A percentile compares a stretch with the other conserved stretches of the same genome.
Conservation (phyloP, 2,329 filamentous ascomycete species). For the Cercospora zeina region DNA sequence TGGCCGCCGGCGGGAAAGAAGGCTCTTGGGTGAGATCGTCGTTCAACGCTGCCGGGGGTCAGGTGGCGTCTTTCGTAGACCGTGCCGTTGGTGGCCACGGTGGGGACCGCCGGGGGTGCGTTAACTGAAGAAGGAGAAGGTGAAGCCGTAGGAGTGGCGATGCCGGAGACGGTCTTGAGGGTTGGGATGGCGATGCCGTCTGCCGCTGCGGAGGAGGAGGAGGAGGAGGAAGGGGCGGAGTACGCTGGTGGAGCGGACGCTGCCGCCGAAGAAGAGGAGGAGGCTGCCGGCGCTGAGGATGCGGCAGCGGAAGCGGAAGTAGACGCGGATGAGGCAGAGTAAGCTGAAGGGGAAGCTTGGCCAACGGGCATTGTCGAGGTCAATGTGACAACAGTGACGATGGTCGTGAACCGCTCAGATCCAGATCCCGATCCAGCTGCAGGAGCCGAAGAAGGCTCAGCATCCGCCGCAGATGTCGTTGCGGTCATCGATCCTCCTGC, state of each 20-base stretch:
- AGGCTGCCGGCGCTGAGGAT: slow-evolving; percentile 8
- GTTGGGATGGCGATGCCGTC: slow-evolving; percentile 1
- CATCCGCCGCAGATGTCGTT: background rate
- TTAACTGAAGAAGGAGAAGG: background rate
- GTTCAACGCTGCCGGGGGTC: background rate
- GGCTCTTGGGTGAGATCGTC: slow-evolving; percentile 5
- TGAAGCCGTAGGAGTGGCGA: background rate
- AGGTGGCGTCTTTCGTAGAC: slow-evolving; percentile 3
- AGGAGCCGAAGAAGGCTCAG: background rate
- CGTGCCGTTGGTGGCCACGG: slow-evolving; percentile 18
- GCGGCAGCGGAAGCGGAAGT: slow-evolving; percentile 2
- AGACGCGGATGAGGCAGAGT: slow-evolving; percentile 2
- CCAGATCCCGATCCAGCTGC: background rate
- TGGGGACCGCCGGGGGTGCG: slow-evolving; percentile 7
- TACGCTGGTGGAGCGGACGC: slow-evolving; percentile 16
- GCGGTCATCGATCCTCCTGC: slow-evolving; percentile 4
- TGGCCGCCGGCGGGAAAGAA: slow-evolving; percentile 8
- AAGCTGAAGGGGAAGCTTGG: slow-evolving; percentile 11
- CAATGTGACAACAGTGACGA: slow-evolving; percentile 26
- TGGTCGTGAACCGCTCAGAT: slow-evolving; percentile 18
- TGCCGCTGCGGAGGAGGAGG: slow-evolving; percentile 2
- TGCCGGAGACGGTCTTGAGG: slow-evolving; percentile 4
- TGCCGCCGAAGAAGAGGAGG: slow-evolving; percentile 9
- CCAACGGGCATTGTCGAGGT: slow-evolving; percentile 22
- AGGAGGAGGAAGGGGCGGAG: slow-evolving; percentile 2